These are phyloP conservation scores for Collybia sordida DNA, from an alignment of 768 basidiomycete species.

Conservation along the genomic window DNA sequence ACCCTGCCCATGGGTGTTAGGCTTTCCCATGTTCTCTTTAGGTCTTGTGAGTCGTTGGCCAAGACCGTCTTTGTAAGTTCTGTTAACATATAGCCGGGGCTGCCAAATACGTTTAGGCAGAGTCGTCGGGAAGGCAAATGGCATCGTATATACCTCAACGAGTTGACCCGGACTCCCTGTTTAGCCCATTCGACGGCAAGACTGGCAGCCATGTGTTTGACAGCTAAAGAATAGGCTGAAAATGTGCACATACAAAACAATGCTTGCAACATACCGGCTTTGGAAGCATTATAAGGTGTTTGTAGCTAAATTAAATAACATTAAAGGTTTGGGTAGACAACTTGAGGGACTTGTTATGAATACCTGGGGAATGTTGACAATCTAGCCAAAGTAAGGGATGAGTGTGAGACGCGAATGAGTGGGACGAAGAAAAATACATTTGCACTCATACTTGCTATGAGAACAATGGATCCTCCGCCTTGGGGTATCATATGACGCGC, in stretches of 20 bases:
- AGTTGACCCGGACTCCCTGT: slow-evolving; percentile 83
- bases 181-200: slow-evolving; percentile 97
- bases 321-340: neutral
- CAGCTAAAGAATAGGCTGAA: slow-evolving; percentile 46
- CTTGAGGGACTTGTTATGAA: slow-evolving; percentile 5
- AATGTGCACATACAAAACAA: neutral
- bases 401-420: neutral
- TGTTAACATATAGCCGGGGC: slow-evolving; percentile 94
- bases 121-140: neutral
- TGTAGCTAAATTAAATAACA: slow-evolving; percentile 54
- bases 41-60: slow-evolving; percentile 66
- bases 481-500: slow-evolving; percentile 88
- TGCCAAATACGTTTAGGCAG: slow-evolving; percentile 21
- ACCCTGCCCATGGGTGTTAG: slow-evolving; percentile 87
- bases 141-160: slow-evolving; percentile 51
- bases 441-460: slow-evolving; percentile 91
- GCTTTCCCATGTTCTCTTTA: slow-evolving; percentile 83
- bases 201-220: slow-evolving; percentile 91
- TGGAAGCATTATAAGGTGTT: slow-evolving; percentile 95
- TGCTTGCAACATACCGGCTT: slow-evolving; percentile 57
- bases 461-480: slow-evolving; percentile 77
- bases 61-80: slow-evolving; percentile 85
- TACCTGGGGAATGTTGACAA: slow-evolving; percentile 89
- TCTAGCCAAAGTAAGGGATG: slow-evolving; percentile 35
- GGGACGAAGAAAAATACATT: slow-evolving; percentile 50